Conservation (phyloP, 1,139 yeast species). For the Lodderomyces orthopsilosis region DNA sequence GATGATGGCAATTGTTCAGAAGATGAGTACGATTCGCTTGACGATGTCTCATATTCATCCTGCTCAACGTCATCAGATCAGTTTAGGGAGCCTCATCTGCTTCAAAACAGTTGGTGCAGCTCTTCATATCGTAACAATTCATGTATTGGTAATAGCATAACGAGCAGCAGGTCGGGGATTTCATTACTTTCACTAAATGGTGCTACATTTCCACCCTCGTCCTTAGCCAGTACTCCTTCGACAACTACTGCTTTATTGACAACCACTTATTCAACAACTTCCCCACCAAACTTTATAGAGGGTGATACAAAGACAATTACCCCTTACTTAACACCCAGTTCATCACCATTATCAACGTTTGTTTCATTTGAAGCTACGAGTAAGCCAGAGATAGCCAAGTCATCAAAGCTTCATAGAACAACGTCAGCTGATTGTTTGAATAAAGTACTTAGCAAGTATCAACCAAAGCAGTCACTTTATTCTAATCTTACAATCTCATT, state of each 20-base stretch:
- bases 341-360: neutral
- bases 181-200: neutral
- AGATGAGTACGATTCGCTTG: neutral
- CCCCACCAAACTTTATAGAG: neutral
- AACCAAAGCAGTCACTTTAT: slow-evolving; percentile 11
- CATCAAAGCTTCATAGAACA: slow-evolving; percentile 1
- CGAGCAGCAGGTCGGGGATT: neutral
- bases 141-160: neutral
- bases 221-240: neutral
- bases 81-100: neutral
- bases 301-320: neutral
- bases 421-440: slow-evolving; percentile 11
- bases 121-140: neutral
- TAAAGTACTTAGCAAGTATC: slow-evolving; percentile 7
- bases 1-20: neutral
- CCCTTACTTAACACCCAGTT: neutral
- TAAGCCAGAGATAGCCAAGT: neutral
- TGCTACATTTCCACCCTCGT: neutral
- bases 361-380: neutral
- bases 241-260: neutral
- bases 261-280: neutral
- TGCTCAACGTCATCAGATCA: neutral
- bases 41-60: neutral
- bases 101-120: neutral
- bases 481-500: slow-evolving; percentile 19